Base-by-base conservation (phyloP, 1,284 basidiomycete species). In the Trametes pubescens region DNA sequence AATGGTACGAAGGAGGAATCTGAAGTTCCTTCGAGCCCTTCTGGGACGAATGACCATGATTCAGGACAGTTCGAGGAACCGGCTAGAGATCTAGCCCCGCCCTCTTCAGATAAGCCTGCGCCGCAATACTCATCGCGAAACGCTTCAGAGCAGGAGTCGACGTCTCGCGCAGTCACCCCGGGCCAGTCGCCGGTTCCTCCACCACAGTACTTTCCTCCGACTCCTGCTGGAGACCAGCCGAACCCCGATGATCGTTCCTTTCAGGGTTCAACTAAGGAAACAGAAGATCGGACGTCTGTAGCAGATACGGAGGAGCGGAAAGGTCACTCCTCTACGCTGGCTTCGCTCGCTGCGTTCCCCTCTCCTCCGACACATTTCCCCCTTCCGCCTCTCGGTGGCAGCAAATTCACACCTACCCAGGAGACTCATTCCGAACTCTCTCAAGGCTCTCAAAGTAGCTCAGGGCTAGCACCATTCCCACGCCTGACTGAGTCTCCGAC, bases 291-390 rank as follows among this genome's bases (percentile, higher is more conserved):
- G 13, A 44, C 21, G 18, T 35, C 49, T 38, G 44, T 35, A 7
- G 29, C n/a, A 32, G 34, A 49, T 29, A 32, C 38, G 7, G 58
- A 40, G 32, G 61, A 49, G 52, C 62, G 49, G 22, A 66, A 59
- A 38, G 38, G 49, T 29, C 51, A 58, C 13, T 66, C 67, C 9
- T 40, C 61, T 3, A 71, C 72, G 26, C 81, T 91, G 21, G 81
- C 87, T 18, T 88, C 89, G 1, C 78, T 92, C 22, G 89, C 87
- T 26, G 86, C 86, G 0, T 92, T 92, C 74, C 90, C 90, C 21
- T 75, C 82, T 2, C 90, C 90, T 18, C 90, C 90, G 0, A 85
- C 85, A 0, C 89, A 91, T 70, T 86, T 89, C 65, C 90, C 90
- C 16, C 75, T 88, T 7, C 89, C 88, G 43, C 80, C 83, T 21